Percentiles rank a stretch among this genome's conserved stretches.
Evolutionary conservation across 2,329 filamentous ascomycete genomes (phyloP).

Genomic region (Ophiocordyceps camponoti-floridani): DNA sequence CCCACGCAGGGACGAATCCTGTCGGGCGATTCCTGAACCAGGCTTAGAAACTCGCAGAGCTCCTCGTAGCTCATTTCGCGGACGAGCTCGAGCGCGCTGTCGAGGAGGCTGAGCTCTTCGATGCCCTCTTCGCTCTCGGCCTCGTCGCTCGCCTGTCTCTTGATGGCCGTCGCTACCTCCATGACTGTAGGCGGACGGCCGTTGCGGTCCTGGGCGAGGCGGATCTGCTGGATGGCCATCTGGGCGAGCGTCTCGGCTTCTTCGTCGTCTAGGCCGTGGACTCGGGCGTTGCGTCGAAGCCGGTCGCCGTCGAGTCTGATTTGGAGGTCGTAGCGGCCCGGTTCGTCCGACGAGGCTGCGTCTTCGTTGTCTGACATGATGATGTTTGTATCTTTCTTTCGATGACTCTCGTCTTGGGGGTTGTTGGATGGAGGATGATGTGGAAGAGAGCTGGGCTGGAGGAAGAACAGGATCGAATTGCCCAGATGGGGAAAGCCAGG

Average conservation of each 20-base stretch:
- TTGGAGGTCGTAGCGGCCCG: slow-evolving; percentile 3
- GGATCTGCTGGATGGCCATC: slow-evolving; percentile 6
- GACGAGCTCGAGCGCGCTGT: slow-evolving; percentile 3
- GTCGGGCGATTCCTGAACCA: background rate
- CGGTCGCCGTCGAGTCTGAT: slow-evolving; percentile 5
- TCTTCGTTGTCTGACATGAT: too few species aligned
- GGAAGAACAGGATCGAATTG: too few species aligned
- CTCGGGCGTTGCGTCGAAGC: slow-evolving; percentile 5
- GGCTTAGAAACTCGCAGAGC: background rate
- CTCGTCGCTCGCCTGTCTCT: slow-evolving; percentile 6
- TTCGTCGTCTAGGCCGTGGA: slow-evolving; percentile 5
- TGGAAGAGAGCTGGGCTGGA: too few species aligned
- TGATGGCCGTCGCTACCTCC: slow-evolving; percentile 7
- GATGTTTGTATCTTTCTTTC: too few species aligned
- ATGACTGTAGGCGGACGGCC: slow-evolving; percentile 4
- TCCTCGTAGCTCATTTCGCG: slow-evolving; percentile 4
- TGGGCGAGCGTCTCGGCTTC: slow-evolving; percentile 7
- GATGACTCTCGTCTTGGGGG: too few species aligned
- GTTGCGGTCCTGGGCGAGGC: slow-evolving; percentile 1
- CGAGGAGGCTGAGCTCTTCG: background rate
- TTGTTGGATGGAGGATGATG: too few species aligned
- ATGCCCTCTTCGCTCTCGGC: slow-evolving; percentile 2
- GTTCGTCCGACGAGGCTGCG: background rate
- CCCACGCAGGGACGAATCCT: background rate
- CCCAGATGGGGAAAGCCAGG: too few species aligned